These are phyloP conservation scores for Verruconis gallopava DNA, from an alignment of 2,329 filamentous ascomycete species.

Conservation along the genomic window DNA sequence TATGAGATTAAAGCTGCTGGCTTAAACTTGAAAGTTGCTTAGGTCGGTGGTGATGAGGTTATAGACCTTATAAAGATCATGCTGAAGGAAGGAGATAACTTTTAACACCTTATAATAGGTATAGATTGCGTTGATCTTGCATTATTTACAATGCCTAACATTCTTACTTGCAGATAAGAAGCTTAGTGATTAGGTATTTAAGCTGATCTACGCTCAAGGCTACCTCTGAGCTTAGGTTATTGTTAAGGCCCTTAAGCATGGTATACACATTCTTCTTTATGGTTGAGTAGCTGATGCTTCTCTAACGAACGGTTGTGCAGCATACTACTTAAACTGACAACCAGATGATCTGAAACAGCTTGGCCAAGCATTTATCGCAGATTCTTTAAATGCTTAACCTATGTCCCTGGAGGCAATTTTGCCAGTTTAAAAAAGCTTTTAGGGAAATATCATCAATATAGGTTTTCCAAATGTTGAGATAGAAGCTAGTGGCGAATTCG, in stretches of 20 bases:
- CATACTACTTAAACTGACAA: constrained; percentile 32
- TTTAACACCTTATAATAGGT: constrained; percentile 15
- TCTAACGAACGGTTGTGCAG: constrained; percentile 17
- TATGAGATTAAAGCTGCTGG: constrained; percentile 2
- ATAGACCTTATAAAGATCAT: constrained; percentile 11
- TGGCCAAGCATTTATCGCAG: constrained; percentile 25
- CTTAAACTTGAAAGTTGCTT: constrained; percentile 4
- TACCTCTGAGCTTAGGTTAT: constrained; percentile 29
- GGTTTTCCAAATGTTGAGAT: constrained; percentile 36
- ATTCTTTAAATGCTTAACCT: constrained; percentile 29
- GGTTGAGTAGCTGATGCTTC: constrained; percentile 33
- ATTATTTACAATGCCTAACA: constrained; percentile 11
- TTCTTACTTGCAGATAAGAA: constrained; percentile 6
- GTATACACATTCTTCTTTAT: constrained; percentile 24
- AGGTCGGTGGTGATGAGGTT: constrained; percentile 12
- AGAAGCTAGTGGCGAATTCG: constrained; percentile 25
- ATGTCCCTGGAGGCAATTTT: constrained; percentile 29
- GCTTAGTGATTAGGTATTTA: constrained; percentile 12
- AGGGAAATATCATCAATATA: constrained; percentile 28
- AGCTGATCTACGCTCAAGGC: constrained; percentile 12
- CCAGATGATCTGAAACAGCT: constrained; percentile 26
- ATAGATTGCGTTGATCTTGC: no score
- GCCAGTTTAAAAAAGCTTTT: constrained; percentile 27
- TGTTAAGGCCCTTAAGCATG: constrained; percentile 24
- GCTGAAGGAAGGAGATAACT: constrained; percentile 11